phyloP scores from a whole-genome alignment of 78 protist species.

The Cavenderia fasciculata region DNA sequence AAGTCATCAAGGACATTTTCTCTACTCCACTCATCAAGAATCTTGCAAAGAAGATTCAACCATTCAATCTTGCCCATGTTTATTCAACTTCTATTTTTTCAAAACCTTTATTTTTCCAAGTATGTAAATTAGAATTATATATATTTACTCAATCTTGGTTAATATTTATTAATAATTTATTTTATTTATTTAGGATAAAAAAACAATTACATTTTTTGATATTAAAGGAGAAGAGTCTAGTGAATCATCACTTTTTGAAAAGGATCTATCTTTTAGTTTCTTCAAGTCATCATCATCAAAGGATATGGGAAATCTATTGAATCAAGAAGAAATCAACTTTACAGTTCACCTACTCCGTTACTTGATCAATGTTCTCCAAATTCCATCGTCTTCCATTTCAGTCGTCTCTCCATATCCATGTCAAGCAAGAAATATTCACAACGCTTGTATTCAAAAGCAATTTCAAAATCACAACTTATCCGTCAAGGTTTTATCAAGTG shows the following conservation, averaged over 20 bases:
- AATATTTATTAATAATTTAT: background rate
- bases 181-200: slow-evolving; percentile 6
- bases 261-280: background rate
- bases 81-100: background rate
- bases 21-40: background rate
- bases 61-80: background rate
- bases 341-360: background rate
- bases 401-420: slow-evolving; percentile 36
- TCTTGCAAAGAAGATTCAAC: background rate
- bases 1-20: slow-evolving; percentile 1
- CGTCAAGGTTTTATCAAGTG: slow-evolving; percentile 27
- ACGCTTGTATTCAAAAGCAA: background rate
- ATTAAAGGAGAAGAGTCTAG: background rate
- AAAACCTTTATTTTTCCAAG: background rate
- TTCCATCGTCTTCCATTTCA: background rate
- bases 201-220: slow-evolving; percentile 3
- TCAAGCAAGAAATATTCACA: slow-evolving; percentile 12
- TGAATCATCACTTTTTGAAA: background rate
- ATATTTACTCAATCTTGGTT: background rate
- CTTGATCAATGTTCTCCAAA: background rate
- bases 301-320: background rate
- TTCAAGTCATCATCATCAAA: background rate
- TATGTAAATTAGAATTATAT: background rate
- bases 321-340: background rate
- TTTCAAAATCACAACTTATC: background rate